Evolutionary conservation across 768 basidiomycete genomes (phyloP).

Genomic region (Astraeus odoratus): DNA sequence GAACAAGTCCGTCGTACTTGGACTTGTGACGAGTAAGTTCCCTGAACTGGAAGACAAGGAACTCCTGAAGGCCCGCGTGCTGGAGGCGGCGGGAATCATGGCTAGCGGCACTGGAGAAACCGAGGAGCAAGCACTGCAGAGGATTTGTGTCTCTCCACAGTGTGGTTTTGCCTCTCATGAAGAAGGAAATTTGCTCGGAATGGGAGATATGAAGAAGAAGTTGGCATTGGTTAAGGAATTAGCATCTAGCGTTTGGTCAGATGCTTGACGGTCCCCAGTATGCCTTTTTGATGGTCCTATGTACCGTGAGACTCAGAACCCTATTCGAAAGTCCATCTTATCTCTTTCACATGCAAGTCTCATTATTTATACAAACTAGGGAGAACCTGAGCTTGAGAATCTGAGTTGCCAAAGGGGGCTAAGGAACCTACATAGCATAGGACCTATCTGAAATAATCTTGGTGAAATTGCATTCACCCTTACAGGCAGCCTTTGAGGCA

Average conservation of each 20-base stretch:
- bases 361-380: too few relatives aligned
- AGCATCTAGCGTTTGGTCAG: conserved; percentile 32
- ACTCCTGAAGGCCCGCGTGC: conserved; percentile 33
- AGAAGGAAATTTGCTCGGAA: conserved; percentile 35
- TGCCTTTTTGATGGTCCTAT: not conserved
- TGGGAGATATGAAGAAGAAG: conserved; percentile 29
- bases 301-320: too few relatives aligned
- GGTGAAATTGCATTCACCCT: too few relatives aligned
- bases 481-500: too few relatives aligned
- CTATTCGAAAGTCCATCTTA: too few relatives aligned
- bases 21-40: conserved; percentile 39
- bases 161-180: conserved; percentile 45
- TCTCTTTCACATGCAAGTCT: too few relatives aligned
- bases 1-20: conserved; percentile 36
- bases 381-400: too few relatives aligned
- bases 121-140: conserved; percentile 31
- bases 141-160: conserved; percentile 42
- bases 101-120: conserved; percentile 33
- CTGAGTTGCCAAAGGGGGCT: too few relatives aligned
- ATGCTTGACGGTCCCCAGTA: conserved; percentile 6
- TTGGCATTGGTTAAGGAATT: conserved; percentile 27
- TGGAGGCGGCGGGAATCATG: conserved; percentile 36
- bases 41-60: conserved; percentile 36
- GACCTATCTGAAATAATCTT: too few relatives aligned
- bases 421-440: too few relatives aligned